These are phyloP conservation scores for Parascedosporium putredinis DNA, from an alignment of 2,329 filamentous ascomycete species.

Conservation along the genomic window DNA sequence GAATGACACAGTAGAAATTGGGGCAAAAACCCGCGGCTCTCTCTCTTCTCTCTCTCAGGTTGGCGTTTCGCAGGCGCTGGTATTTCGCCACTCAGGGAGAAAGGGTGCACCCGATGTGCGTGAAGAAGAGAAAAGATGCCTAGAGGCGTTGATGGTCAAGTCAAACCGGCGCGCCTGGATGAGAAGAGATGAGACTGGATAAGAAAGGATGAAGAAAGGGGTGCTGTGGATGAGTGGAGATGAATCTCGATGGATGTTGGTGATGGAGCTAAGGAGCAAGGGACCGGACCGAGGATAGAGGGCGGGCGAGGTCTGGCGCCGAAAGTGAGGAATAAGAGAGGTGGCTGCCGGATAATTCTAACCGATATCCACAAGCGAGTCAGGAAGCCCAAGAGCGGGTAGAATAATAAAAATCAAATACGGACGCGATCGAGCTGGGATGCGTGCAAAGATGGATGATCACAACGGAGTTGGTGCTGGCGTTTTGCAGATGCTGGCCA, in stretches of 20 bases:
- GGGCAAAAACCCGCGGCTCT: too few relatives aligned
- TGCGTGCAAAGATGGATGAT: background rate
- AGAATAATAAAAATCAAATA: background rate
- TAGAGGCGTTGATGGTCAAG: too few relatives aligned
- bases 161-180: too few relatives aligned
- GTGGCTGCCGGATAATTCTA: constrained; percentile 1
- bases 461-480: background rate
- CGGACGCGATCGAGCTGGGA: background rate
- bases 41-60: too few relatives aligned
- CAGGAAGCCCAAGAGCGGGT: background rate
- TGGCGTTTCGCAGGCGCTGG: too few relatives aligned
- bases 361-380: background rate
- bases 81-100: too few relatives aligned
- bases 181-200: background rate
- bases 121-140: too few relatives aligned
- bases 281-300: background rate
- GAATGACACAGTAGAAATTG: too few relatives aligned
- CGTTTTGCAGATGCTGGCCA: too few relatives aligned
- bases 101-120: too few relatives aligned
- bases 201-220: background rate
- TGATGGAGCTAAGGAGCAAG: background rate
- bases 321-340: background rate
- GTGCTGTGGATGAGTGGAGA: background rate
- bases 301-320: background rate
- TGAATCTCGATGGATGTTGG: background rate